Conservation (phyloP, 352 stramenopile genomes). For the Phytophthora pinifolia region DNA sequence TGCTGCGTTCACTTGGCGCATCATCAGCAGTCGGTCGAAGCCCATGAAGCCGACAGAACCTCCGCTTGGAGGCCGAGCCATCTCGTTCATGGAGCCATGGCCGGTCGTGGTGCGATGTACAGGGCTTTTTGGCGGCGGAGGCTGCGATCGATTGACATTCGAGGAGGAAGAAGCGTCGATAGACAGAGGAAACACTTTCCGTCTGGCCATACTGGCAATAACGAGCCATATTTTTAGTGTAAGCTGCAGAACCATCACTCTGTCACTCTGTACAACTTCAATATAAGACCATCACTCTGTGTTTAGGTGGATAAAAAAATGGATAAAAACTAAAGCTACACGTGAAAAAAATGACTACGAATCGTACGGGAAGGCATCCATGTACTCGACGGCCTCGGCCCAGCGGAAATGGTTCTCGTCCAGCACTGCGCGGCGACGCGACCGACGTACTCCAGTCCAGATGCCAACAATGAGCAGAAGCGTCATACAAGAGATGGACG, state of each 20-base stretch:
- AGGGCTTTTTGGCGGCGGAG: slow-evolving; percentile 53
- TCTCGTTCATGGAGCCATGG: slow-evolving; percentile 20
- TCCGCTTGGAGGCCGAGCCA: slow-evolving; percentile 16
- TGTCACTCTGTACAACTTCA: too few relatives aligned
- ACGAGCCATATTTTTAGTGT: slow-evolving; percentile 9
- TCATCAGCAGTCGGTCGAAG: slow-evolving; percentile 50
- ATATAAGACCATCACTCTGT: slow-evolving; percentile 14
- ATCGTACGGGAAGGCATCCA: slow-evolving; percentile 32
- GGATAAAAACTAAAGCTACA: too few relatives aligned
- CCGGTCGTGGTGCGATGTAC: slow-evolving; percentile 22
- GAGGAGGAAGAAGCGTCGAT: slow-evolving; percentile 27
- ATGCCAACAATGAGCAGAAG: slow-evolving; percentile 27
- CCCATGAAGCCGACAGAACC: slow-evolving; percentile 20
- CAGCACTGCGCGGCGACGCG: slow-evolving; percentile 14
- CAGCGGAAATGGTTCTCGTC: slow-evolving; percentile 27
- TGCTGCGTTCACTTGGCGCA: slow-evolving; percentile 56
- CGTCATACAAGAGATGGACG: slow-evolving; percentile 23
- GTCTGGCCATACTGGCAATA: slow-evolving; percentile 17
- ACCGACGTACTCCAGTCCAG: slow-evolving; percentile 25
- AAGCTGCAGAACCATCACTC: slow-evolving; percentile 19
- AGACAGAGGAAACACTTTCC: slow-evolving; percentile 46
- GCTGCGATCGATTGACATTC: slow-evolving; percentile 15
- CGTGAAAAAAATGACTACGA: slow-evolving; percentile 7
- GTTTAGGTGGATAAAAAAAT: too few relatives aligned
- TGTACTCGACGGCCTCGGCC: slow-evolving; percentile 32